A percentile compares a stretch with the other conserved stretches of the same genome.
Evolutionary conservation across 2,329 filamentous ascomycete genomes (phyloP).

Genomic region (Akanthomyces lecanii): DNA sequence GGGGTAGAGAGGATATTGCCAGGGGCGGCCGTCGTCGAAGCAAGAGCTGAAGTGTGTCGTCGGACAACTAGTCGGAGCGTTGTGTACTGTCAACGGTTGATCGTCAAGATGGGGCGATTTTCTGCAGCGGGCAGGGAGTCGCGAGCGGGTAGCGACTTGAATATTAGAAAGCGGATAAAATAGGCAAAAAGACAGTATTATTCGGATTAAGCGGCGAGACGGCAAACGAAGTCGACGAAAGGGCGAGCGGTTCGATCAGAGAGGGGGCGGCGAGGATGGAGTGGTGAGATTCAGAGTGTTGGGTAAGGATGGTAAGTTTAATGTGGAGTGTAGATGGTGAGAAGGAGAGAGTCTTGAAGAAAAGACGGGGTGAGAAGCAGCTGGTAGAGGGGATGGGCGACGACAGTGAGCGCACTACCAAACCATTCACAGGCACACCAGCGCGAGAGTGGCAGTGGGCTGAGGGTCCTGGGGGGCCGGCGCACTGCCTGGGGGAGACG

Average conservation of each 20-base stretch:
- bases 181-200: background rate
- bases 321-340: conserved; percentile 17
- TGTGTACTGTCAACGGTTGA: conserved; percentile 5
- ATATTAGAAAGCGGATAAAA: background rate
- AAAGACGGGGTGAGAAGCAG: background rate
- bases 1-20: background rate
- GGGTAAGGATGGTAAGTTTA: conserved; percentile 13
- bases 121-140: conserved; percentile 6
- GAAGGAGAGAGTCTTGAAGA: conserved; percentile 4
- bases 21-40: conserved; percentile 11
- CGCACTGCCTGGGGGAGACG: background rate
- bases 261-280: background rate
- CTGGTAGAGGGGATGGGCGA: background rate
- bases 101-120: conserved; percentile 13
- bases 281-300: conserved; percentile 10
- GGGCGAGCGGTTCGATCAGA: background rate
- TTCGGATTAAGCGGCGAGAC: background rate
- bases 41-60: background rate
- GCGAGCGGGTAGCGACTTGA: background rate
- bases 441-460: background rate
- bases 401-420: background rate
- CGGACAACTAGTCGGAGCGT: background rate
- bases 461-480: background rate
- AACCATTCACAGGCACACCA: background rate
- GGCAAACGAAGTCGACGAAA: background rate